These are phyloP conservation scores for Aschersonia sp. DNA, from an alignment of 2,329 filamentous ascomycete species.

Conservation along the genomic window DNA sequence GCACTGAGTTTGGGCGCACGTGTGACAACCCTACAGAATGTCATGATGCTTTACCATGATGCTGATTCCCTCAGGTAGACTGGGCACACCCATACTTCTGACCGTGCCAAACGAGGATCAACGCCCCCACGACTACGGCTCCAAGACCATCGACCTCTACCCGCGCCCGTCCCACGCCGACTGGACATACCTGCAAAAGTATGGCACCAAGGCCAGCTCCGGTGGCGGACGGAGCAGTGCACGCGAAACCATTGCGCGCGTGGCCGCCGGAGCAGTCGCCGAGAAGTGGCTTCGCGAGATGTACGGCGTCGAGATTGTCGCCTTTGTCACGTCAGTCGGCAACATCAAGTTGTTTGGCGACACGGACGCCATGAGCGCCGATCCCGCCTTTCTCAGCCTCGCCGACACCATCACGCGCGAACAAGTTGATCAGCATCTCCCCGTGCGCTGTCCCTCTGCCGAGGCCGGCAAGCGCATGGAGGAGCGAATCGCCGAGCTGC, in stretches of 20 bases:
- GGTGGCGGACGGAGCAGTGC: conserved; percentile 85
- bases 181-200: conserved; percentile 96
- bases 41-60: background rate
- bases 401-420: conserved; percentile 58
- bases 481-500: conserved; percentile 60
- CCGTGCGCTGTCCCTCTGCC: conserved; percentile 71
- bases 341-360: conserved; percentile 22
- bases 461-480: conserved; percentile 58
- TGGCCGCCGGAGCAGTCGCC: conserved; percentile 81
- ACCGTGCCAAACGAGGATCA: conserved; percentile 87
- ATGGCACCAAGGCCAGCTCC: conserved; percentile 81
- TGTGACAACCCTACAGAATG: background rate
- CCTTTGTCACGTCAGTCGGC: conserved; percentile 80
- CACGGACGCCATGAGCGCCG: conserved; percentile 42
- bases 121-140: conserved; percentile 80
- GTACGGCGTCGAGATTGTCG: conserved; percentile 80
- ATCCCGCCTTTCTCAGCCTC: conserved; percentile 67
- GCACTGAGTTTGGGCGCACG: conserved; percentile 79
- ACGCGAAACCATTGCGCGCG: conserved; percentile 87
- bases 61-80: conserved; percentile 6
- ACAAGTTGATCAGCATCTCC: conserved; percentile 70
- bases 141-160: conserved; percentile 79
- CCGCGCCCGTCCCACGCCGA: conserved; percentile 88
- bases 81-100: conserved; percentile 84
- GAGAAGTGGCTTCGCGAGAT: conserved; percentile 79